Evolutionary conservation across 257 asterid species (phyloP), one percentile per base, ranked within the genome.

Genomic region (Hygrophila difformis): DNA sequence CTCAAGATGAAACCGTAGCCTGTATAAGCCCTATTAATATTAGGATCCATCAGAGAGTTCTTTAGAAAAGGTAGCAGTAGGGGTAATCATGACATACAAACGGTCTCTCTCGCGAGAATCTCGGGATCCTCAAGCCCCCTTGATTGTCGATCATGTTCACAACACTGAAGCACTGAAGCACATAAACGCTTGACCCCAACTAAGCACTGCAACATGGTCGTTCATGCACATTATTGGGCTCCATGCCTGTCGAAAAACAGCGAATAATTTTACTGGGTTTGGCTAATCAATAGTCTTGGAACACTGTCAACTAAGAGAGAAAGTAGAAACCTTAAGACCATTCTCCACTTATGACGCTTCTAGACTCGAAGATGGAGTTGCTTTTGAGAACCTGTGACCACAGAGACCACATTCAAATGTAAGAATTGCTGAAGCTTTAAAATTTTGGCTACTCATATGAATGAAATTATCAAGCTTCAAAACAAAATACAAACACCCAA

Each of bases 91-190:
- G 59, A 67, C 99, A 66, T 91, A 91, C 99, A 91, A 68, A 86
- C 99, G 18, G 99, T 91, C 80, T 86, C 97, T 53, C 96, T 64
- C 0, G 99, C 96, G 49, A 91, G 94, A 57, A 91, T 74, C 64
- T 86, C 95, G 53, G 96, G 99, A 72, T 91, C 99, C 46, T 86
- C 96, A 12, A 86, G 79, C 63, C 88, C 93, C 71, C 89, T 61
- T 34, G 83, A 36, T 75, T 82, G 99, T 53, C 71, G 76, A 64
- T 85, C 95, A 51, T 77, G 77, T 68, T 86, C 95, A 69, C 92
- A 91, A 60, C 99, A 91, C 71, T 69, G 83, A 65, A 84, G 73
- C 66, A 86, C 66, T 33, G 87, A 75, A 69, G 94, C 88, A 74
- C 92, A 73, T 50, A 85, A 77, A 75, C 79, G 94, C 87, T 66